Evolutionary conservation across 768 basidiomycete species (phyloP).

Genomic region (Crassisporium funariophilum): DNA sequence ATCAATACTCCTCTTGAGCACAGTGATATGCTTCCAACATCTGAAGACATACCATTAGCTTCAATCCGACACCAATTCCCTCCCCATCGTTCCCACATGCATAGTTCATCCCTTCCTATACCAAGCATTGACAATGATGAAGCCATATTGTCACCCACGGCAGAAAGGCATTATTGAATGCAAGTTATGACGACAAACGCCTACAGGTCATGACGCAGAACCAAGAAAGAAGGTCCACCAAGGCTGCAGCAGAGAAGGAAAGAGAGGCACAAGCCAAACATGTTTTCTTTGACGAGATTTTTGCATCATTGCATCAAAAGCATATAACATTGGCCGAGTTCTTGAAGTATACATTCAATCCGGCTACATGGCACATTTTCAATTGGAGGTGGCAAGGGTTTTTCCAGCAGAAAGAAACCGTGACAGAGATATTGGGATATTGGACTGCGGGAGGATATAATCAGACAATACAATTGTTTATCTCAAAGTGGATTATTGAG

Average conservation of each 20-base stretch:
- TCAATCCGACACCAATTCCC: too few species aligned
- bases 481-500: slow-evolving; percentile 25
- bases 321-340: slow-evolving; percentile 3
- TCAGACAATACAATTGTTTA: slow-evolving; percentile 9
- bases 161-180: too few species aligned
- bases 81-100: too few species aligned
- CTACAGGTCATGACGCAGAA: too few species aligned
- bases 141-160: too few species aligned
- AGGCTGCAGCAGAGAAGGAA: not conserved
- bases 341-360: slow-evolving; percentile 6
- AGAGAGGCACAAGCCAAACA: not conserved
- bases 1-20: too few species aligned
- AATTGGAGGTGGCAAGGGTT: slow-evolving; percentile 28
- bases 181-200: too few species aligned
- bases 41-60: too few species aligned
- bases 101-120: too few species aligned
- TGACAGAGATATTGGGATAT: slow-evolving; percentile 21
- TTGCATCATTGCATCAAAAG: not conserved
- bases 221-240: not conserved
- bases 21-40: too few species aligned
- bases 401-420: slow-evolving; percentile 16
- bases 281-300: not conserved
- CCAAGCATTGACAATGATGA: too few species aligned
- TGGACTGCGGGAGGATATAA: slow-evolving; percentile 27
- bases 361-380: slow-evolving; percentile 13